Percentiles rank a stretch among this genome's conserved stretches.
These are phyloP conservation scores for Pythium insidiosum DNA, from an alignment of 352 stramenopile species.

Conservation along the genomic window DNA sequence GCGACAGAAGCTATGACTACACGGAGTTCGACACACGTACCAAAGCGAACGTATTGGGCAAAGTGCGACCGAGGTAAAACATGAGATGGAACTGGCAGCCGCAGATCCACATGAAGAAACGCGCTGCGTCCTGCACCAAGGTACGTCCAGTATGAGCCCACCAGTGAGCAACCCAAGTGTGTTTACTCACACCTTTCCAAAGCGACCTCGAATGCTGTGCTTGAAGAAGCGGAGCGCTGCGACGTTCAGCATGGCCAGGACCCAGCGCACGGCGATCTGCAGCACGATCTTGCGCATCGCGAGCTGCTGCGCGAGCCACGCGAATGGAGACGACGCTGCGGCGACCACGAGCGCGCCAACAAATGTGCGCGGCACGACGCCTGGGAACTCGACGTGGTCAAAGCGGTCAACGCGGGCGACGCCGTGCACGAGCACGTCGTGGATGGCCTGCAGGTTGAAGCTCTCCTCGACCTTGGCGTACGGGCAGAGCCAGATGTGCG, in stretches of 20 bases:
- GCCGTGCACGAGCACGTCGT: conserved; percentile 91
- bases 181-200: conserved; percentile 29
- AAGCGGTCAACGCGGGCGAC: conserved; percentile 50
- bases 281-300: conserved; percentile 38
- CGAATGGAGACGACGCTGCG: conserved; percentile 28
- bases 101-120: conserved; percentile 85
- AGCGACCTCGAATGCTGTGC: conserved; percentile 37
- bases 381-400: conserved; percentile 97
- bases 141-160: too few relatives aligned
- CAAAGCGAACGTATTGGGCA: conserved; percentile 97
- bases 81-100: conserved; percentile 95
- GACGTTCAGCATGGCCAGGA: conserved; percentile 52
- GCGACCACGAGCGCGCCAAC: conserved; percentile 76
- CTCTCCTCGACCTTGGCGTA: conserved; percentile 95
- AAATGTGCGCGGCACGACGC: conserved; percentile 98
- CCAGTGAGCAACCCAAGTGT: too few relatives aligned
- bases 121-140: conserved; percentile 24
- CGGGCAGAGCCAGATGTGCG: conserved; percentile 48
- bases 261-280: conserved; percentile 50
- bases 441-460: conserved; percentile 97
- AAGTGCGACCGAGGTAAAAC: conserved; percentile 95
- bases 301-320: conserved; percentile 11
- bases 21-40: conserved; percentile 16
- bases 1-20: conserved; percentile 40
- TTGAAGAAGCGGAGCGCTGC: conserved; percentile 55